These are phyloP conservation scores for Pseudogymnoascus destructans DNA, from an alignment of 2,329 filamentous ascomycete species.

Conservation along the genomic window DNA sequence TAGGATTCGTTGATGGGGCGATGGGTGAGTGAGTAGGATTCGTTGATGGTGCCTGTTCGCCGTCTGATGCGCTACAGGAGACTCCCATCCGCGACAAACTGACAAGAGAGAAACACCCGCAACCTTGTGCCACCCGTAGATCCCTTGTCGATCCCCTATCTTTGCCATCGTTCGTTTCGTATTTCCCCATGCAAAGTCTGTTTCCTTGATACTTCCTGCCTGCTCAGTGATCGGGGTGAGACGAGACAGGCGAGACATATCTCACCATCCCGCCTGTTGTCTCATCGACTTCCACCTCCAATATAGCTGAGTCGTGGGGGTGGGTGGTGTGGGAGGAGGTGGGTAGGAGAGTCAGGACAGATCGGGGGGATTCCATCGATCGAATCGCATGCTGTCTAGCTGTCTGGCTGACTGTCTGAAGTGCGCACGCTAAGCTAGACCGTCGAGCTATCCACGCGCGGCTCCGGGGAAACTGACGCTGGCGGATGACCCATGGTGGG, in stretches of 20 bases:
- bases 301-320: not conserved
- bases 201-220: not conserved
- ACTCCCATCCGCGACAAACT: not conserved
- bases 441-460: not conserved
- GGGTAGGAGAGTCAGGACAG: not conserved
- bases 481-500: not conserved
- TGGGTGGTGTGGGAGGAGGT: not conserved
- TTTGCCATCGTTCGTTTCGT: too few relatives aligned
- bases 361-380: not conserved
- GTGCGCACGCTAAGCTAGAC: not conserved
- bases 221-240: not conserved
- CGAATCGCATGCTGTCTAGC: not conserved
- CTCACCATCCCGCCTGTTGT: not conserved
- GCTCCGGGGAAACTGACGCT: not conserved
- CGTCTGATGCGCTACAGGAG: not conserved
- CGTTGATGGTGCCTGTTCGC: not conserved
- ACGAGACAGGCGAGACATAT: not conserved
- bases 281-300: not conserved
- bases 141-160: not conserved
- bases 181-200: not conserved
- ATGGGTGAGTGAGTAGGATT: not conserved
- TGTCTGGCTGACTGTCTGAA: not conserved
- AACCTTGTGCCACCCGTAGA: not conserved
- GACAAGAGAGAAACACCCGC: not conserved
- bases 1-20: too few relatives aligned